Evolutionary conservation across 1,284 basidiomycete genomes (phyloP).

Genomic region (Moesziomyces sp.): DNA sequence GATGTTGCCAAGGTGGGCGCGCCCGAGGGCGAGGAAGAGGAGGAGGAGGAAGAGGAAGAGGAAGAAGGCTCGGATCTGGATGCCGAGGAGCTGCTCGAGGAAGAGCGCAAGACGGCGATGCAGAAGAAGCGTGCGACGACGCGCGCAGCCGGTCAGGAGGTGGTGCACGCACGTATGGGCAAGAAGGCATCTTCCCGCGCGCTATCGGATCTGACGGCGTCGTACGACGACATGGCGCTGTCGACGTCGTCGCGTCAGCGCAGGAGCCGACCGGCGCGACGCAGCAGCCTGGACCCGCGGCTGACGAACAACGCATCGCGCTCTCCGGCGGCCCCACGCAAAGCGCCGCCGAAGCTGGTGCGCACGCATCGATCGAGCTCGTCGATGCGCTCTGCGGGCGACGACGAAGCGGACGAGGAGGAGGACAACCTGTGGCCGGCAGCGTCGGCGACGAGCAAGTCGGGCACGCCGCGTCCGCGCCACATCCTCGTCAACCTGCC

Average conservation of each 20-base stretch:
- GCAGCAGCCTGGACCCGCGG: conserved; percentile 25
- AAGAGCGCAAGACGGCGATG: conserved; percentile 55
- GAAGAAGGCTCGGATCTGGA: conserved; percentile 55
- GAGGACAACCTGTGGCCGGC: conserved; percentile 41
- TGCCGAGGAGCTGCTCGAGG: conserved; percentile 59
- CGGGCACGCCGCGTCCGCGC: conserved; percentile 42
- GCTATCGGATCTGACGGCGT: conserved; percentile 33
- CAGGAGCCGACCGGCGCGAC: conserved; percentile 4
- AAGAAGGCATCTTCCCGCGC: conserved; percentile 34
- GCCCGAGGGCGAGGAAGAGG: conserved; percentile 28
- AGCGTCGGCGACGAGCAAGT: conserved; percentile 41
- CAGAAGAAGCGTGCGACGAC: conserved; percentile 65
- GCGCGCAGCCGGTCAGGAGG: conserved; percentile 61
- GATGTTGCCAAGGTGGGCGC: conserved; percentile 20
- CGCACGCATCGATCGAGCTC: conserved; percentile 13
- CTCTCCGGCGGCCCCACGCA: conserved; percentile 23
- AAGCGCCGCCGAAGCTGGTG: conserved; percentile 36
- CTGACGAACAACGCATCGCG: conserved; percentile 9
- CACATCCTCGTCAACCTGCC: conserved; percentile 51
- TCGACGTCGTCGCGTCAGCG: conserved; percentile 14
- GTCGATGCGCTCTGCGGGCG: conserved; percentile 7
- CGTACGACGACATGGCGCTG: conserved; percentile 41
- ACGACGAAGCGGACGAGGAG: conserved; percentile 22
- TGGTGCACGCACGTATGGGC: conserved; percentile 52
- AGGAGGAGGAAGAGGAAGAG: conserved; percentile 50